Evolutionary conservation across 2,329 filamentous ascomycete species (phyloP), one percentile per base, ranked within the genome.

Genomic region (Tolypocladium capitatum): DNA sequence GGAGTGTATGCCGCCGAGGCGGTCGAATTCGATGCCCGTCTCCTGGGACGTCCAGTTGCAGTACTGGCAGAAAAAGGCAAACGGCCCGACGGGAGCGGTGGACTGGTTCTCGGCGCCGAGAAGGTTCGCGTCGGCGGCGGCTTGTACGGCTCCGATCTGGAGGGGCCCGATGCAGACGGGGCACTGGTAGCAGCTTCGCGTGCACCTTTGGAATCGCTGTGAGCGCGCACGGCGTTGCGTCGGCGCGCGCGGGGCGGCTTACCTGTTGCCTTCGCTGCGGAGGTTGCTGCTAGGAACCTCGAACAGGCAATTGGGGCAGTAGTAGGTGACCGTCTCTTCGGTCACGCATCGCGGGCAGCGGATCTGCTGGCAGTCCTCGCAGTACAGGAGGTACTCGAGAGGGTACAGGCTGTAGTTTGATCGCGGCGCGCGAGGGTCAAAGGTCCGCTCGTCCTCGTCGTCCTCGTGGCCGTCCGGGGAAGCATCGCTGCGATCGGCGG

Each of bases 281-380:
- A 97, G 80, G 60, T 88, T 89, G 60, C 87, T 94, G 63, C 86
- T 94, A 5, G 91, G 89, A 31, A 95, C 91, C 66, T 98, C 92
- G 60, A 98, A 97, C 49, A 98, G 69, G 63, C 92, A 98, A 63
- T 81, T 91, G 5, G 92, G 92, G 60, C 92, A 98, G 67, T 87
- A 98, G 74, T 89, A 96, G 47, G 87, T 92, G 43, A 94, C 82
- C 48, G 95, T 89, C 68, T 98, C 92, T 62, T 98, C 92, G 43
- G 83, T 79, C 47, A 94, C 86, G 61, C 92, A 98, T 68, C 89
- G 76, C 6, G 88, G 86, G 63, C 92, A 98, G 56, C 92, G 85
- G 52, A 97, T 94, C 66, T 95, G 85, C 63, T 94, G 88, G 65
- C 92, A 98, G 63, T 97, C 92, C 62, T 95, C 91, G 71, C 92